Evolutionary conservation across 805 yeast genomes (phyloP).

Genomic region (Candida sonorensis): DNA sequence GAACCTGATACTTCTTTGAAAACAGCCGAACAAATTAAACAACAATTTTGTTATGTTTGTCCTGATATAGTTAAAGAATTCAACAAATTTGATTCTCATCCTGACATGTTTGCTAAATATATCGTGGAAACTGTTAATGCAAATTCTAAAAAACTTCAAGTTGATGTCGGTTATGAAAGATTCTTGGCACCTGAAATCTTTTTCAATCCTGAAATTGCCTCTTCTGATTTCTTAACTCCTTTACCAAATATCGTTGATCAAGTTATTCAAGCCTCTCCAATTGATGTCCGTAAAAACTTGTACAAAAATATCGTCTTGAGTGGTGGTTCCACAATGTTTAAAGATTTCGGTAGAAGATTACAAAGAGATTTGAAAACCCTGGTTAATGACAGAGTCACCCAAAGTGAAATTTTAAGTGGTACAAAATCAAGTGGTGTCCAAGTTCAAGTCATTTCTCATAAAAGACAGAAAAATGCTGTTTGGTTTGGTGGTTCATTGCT

Average conservation of each 20-base stretch:
- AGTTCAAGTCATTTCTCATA: slow-evolving; percentile 94
- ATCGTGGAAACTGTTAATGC: slow-evolving; percentile 75
- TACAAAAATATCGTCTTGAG: slow-evolving; percentile 92
- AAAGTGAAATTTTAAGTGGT: slow-evolving; percentile 70
- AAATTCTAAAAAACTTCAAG: slow-evolving; percentile 55
- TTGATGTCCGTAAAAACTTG: slow-evolving; percentile 94
- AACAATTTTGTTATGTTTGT: slow-evolving; percentile 93
- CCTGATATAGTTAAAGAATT: slow-evolving; percentile 98
- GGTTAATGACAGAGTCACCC: slow-evolving; percentile 82
- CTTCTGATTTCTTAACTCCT: slow-evolving; percentile 92
- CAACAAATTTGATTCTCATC: slow-evolving; percentile 87
- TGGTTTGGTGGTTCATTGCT: slow-evolving; percentile 98
- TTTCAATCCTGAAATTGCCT: slow-evolving; percentile 95
- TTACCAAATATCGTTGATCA: slow-evolving; percentile 93
- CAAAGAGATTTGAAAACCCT: slow-evolving; percentile 88
- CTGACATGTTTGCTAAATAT: slow-evolving; percentile 90
- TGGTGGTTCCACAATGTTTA: slow-evolving; percentile 98
- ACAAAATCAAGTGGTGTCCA: slow-evolving; percentile 88
- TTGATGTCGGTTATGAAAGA: slow-evolving; percentile 96
- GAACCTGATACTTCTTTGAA: slow-evolving; percentile 88
- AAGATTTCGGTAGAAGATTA: slow-evolving; percentile 94
- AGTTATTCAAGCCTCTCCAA: slow-evolving; percentile 92
- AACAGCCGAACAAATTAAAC: slow-evolving; percentile 96
- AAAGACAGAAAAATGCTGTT: slow-evolving; percentile 96
- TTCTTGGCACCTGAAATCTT: slow-evolving; percentile 99